Percentiles rank a stretch among this genome's conserved stretches.
These are phyloP conservation scores for Phenoliferia sp. DNA, from an alignment of 1,284 basidiomycete genomes.

Conservation along the genomic window DNA sequence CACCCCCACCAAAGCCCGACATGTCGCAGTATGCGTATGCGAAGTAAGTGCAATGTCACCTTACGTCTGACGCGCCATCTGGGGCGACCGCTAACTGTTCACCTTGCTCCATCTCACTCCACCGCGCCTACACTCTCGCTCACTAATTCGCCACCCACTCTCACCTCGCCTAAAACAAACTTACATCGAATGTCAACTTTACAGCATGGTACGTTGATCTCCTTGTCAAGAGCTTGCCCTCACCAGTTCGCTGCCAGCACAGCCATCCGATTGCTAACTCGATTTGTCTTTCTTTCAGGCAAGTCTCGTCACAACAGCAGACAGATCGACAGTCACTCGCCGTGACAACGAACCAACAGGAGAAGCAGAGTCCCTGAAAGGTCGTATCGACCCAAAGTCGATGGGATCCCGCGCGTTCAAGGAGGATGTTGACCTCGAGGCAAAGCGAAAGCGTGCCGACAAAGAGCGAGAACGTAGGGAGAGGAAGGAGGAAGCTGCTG, in stretches of 20 bases:
- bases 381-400: slow-evolving; percentile 80
- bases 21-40: background rate
- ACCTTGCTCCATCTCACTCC: background rate
- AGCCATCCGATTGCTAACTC: background rate
- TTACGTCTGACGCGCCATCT: background rate
- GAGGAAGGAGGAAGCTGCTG: slow-evolving; percentile 7
- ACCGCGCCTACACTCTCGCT: too few relatives aligned
- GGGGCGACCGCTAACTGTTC: background rate
- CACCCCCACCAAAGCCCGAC: background rate
- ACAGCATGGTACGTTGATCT: background rate
- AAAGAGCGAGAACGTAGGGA: slow-evolving; percentile 18
- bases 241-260: background rate
- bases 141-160: background rate
- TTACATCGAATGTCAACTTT: background rate
- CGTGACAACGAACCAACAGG: slow-evolving; percentile 92
- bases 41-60: background rate
- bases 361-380: slow-evolving; percentile 85
- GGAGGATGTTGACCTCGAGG: slow-evolving; percentile 81
- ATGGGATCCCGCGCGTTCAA: slow-evolving; percentile 90
- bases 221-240: background rate
- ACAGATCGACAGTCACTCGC: slow-evolving; percentile 32
- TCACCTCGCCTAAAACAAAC: background rate
- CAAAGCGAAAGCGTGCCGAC: slow-evolving; percentile 63
- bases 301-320: slow-evolving; percentile 38
- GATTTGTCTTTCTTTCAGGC: slow-evolving; percentile 14